Percentiles rank a stretch among this genome's conserved stretches.
These are phyloP conservation scores for Aspergillus puulaauensis DNA, from an alignment of 2,329 filamentous ascomycete genomes.

Conservation along the genomic window DNA sequence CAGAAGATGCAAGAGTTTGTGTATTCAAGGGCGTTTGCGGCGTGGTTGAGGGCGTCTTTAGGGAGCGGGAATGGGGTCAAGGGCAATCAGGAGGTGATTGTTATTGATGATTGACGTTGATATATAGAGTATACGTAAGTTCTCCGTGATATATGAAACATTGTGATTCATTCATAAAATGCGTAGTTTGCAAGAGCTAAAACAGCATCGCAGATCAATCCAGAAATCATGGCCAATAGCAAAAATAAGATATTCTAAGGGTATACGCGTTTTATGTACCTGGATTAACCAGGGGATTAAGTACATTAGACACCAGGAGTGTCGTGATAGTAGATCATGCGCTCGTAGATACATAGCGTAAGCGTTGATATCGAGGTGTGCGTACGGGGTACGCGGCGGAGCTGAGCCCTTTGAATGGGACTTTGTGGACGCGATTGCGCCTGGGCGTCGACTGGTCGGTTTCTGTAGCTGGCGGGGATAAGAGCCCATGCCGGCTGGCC, in stretches of 20 bases:
- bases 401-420: no score
- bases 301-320: background rate
- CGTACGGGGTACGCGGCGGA: no score
- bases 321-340: background rate
- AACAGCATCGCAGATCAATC: no score
- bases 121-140: no score
- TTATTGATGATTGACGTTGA: background rate
- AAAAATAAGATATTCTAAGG: no score
- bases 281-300: background rate
- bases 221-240: no score
- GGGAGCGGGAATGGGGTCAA: background rate
- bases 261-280: background rate
- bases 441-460: no score
- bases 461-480: background rate
- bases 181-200: no score
- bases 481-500: background rate
- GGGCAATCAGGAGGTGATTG: background rate
- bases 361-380: no score
- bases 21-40: conserved; percentile 1
- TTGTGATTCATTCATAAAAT: no score
- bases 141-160: no score
- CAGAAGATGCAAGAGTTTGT: background rate
- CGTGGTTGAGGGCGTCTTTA: conserved; percentile 3
- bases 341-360: background rate
- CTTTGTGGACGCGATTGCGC: no score